Base-by-base conservation (phyloP, 2,329 filamentous ascomycete genomes). In the Penicillium sp. region DNA sequence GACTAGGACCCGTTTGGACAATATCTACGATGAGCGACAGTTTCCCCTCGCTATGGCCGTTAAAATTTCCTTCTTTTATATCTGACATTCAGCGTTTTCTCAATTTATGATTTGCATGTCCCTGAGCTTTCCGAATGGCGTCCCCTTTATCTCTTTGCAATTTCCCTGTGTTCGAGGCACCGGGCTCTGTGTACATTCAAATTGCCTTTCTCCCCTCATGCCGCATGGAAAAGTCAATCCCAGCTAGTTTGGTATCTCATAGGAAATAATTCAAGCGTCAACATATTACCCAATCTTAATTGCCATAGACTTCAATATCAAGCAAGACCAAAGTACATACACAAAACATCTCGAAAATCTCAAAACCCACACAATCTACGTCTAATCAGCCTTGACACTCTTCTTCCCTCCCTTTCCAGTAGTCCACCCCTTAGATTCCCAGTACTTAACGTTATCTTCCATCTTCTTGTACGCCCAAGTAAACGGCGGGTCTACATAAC, bases 391-490 rank as follows among this genome's bases (percentile, higher is more conserved):
- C 58, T 72, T 71, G 18, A 71, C 69, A 46, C 64, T 71, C 61
- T 72, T 72, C 62, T 69, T 71, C 56, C 66, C 64, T n/a, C 62
- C 64, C 52, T 70, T 70, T 1, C 64, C 67, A 5, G 63, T 55
- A 29, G 64, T 69, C 68, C 68, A 70, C 12, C 69, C 68, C 49
- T 63, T 69, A 8, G 70, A 70, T 53, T 79, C 76, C 71, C 77
- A 75, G 58, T 68, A 70, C 60, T 72, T 68, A 12, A 81, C 68
- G 57, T 75, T 73, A 31, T 72, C 69, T 63, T 80, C 77, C 61
- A 82, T 80, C 65, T 81, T 79, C 56, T 73, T 69, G 60, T 79
- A 75, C 32, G 78, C 75, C 66, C 74, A 78, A 13, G 68, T 71
- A 52, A 80, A 75, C 23, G 70, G 64, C 4, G 70, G 71, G 46